These are phyloP conservation scores for Zygotorulaspora chibaensis DNA, from an alignment of 805 yeast species.

Conservation along the genomic window DNA sequence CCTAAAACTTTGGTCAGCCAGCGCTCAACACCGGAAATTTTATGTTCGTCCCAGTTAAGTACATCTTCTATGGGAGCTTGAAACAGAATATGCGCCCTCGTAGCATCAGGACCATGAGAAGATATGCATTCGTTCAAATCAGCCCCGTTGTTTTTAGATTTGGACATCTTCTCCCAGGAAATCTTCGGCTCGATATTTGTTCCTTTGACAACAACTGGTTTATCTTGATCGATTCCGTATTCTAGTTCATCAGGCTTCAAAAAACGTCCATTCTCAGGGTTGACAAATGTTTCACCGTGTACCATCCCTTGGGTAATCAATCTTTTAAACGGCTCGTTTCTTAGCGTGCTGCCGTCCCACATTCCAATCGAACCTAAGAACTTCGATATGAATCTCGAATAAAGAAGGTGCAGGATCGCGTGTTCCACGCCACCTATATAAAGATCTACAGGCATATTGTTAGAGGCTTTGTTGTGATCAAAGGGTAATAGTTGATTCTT, in stretches of 20 bases:
- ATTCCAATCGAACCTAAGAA: slow-evolving; percentile 62
- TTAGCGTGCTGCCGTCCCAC: slow-evolving; percentile 56
- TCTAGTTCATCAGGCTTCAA: slow-evolving; percentile 75
- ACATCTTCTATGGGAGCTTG: slow-evolving; percentile 85
- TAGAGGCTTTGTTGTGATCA: slow-evolving; percentile 43
- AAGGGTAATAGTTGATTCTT: slow-evolving; percentile 57
- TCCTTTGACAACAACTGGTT: slow-evolving; percentile 42
- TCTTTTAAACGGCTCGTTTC: slow-evolving; percentile 76
- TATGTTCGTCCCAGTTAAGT: slow-evolving; percentile 84
- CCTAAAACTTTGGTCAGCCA: slow-evolving; percentile 66
- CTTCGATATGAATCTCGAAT: slow-evolving; percentile 81
- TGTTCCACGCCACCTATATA: slow-evolving; percentile 97
- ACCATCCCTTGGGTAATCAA: slow-evolving; percentile 98
- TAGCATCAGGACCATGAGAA: slow-evolving; percentile 87
- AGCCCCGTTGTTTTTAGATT: slow-evolving; percentile 91
- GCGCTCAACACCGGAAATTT: slow-evolving; percentile 81
- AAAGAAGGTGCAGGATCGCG: slow-evolving; percentile 86
- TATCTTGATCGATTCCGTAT: slow-evolving; percentile 31
- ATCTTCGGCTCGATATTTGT: slow-evolving; percentile 51
- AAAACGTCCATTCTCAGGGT: slow-evolving; percentile 70
- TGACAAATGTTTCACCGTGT: slow-evolving; percentile 77
- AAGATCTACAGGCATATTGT: slow-evolving; percentile 75
- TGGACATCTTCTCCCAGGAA: slow-evolving; percentile 90
- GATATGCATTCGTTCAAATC: slow-evolving; percentile 77
- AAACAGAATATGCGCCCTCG: slow-evolving; percentile 87